Evolutionary conservation across 1,284 basidiomycete genomes (phyloP).

Genomic region (Pascua guehoae): DNA sequence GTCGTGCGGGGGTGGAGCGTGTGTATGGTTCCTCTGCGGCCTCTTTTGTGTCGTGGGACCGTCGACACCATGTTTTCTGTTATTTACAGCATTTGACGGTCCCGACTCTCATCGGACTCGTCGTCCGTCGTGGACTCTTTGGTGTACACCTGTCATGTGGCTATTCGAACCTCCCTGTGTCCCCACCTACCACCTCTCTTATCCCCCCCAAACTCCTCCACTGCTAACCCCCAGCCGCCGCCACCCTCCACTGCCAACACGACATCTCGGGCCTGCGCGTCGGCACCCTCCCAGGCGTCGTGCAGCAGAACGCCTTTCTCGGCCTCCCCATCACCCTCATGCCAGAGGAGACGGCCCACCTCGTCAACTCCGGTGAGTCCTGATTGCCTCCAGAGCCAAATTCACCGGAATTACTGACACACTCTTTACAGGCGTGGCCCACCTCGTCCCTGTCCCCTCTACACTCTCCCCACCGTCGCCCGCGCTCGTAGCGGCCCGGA

Average conservation of each 20-base stretch:
- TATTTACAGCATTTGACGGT: no score
- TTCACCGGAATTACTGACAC: no score
- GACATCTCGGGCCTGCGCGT: conserved; percentile 78
- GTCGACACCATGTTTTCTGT: no score
- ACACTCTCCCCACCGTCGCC: conserved; percentile 58
- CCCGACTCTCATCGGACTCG: no score
- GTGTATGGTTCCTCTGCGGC: no score
- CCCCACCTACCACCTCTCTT: background rate
- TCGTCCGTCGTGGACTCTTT: no score
- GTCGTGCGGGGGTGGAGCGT: background rate
- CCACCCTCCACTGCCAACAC: conserved; percentile 69
- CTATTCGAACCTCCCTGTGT: background rate
- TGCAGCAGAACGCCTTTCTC: conserved; percentile 95
- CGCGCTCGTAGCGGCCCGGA: conserved; percentile 52
- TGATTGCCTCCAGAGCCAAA: background rate
- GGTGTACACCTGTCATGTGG: no score
- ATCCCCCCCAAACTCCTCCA: background rate
- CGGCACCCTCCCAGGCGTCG: conserved; percentile 88
- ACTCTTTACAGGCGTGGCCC: conserved; percentile 60
- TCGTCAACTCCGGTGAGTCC: conserved; percentile 69
- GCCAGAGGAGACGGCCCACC: conserved; percentile 85
- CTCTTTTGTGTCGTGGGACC: no score
- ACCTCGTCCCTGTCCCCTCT: conserved; percentile 70
- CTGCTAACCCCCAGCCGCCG: conserved; percentile 60
- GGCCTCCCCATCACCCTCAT: conserved; percentile 83